Conservation (phyloP, 257 asterid species). For the Mitragyna speciosa region DNA sequence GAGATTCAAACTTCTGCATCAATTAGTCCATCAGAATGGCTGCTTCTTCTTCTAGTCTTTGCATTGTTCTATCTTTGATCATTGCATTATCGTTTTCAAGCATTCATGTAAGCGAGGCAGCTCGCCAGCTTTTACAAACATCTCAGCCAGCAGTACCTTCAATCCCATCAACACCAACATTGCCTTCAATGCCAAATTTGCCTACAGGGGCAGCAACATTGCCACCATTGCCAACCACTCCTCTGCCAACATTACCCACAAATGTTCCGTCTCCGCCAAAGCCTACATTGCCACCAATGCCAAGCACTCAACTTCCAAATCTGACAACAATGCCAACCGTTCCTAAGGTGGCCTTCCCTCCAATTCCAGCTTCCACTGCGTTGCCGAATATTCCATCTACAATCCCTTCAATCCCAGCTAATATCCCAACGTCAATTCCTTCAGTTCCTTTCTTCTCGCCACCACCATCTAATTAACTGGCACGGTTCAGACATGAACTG, state of each 20-base stretch:
- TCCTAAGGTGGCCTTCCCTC: constrained; percentile 31
- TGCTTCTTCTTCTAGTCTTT: neutral
- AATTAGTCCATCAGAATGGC: neutral
- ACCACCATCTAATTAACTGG: constrained; percentile 21
- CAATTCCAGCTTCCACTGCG: constrained; percentile 23
- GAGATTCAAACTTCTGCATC: neutral
- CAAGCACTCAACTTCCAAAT: neutral
- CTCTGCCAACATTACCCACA: too few relatives aligned
- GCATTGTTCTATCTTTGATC: neutral
- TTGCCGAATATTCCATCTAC: constrained; percentile 11
- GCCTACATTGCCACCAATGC: constrained; percentile 5
- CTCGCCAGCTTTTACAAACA: constrained; percentile 8
- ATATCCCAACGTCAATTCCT: constrained; percentile 29
- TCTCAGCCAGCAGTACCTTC: constrained; percentile 2
- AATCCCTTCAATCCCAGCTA: neutral
- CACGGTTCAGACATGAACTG: too few relatives aligned
- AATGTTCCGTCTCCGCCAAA: too few relatives aligned
- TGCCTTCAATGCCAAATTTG: constrained; percentile 9
- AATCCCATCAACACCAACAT: neutral
- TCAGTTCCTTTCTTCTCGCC: constrained; percentile 35
- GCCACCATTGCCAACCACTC: constrained; percentile 1
- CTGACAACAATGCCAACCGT: constrained; percentile 26
- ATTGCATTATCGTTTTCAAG: constrained; percentile 3
- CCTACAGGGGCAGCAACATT: neutral
- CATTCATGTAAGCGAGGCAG: neutral